Base-by-base conservation (phyloP, 805 yeast genomes). In the Starmerella sp. region DNA sequence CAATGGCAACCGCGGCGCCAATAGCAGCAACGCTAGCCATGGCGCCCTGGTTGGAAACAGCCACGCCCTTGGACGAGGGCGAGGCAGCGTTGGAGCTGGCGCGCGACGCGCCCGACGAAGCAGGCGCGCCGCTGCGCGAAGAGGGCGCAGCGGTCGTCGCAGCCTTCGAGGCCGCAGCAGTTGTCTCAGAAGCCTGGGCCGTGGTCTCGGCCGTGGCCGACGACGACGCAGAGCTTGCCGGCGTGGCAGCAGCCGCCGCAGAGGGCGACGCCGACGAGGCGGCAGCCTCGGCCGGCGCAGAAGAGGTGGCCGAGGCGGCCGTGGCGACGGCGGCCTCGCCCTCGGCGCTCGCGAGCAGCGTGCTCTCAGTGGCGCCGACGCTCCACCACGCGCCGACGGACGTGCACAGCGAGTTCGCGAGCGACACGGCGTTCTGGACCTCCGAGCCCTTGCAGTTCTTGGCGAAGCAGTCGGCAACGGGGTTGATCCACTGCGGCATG, bases 401-500 rank as follows among this genome's bases (percentile, higher is more conserved):
- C 28, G 17, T 22, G 43, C 51, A 48, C 7, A 48, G 42, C 4
- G 43, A 36, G 28, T 29, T 29, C 1, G 51, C 51, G 1, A 48
- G 42, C 6, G 35, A 48, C 29, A 35, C 17, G 6, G 51, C 51
- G 4, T 17, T 9, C 29, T 28, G 34, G 22, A 37, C 51, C n/a
- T 22, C 15, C 13, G 31, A 9, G 13, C 51, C 51, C 35, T 48
- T 36, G 51, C 51, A 48, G 34, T 37, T 48, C 43, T 35, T 5
- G 9, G 51, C 51, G 43, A 48, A 48, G 35, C 51, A 48, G 34
- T 48, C 51, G 29, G 51, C 51, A n/a, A 48, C 51, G 9, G 51
- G 51, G 22, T 37, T 28, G 28, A 37, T 29, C 43, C 43, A 48
- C 35, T 48, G 51, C 5, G 51, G 51, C 51, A 48, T 48, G 28